Percentiles rank a stretch among this genome's conserved stretches.
These are phyloP conservation scores for Austroboletus niveus DNA, from an alignment of 1,284 basidiomycete genomes.

Conservation along the genomic window DNA sequence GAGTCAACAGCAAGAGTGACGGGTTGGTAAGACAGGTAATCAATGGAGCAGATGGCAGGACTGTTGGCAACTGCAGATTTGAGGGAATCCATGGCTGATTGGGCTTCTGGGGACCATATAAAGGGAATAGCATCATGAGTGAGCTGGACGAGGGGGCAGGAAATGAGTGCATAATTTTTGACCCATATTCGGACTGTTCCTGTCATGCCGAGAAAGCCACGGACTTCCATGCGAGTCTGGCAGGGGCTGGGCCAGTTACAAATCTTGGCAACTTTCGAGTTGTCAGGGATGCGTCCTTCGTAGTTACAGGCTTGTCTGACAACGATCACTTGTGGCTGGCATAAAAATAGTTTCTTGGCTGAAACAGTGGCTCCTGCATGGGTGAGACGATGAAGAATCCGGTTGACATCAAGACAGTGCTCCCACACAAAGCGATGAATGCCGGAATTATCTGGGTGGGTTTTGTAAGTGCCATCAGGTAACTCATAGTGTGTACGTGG, in stretches of 20 bases:
- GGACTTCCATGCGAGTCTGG: conserved; percentile 18
- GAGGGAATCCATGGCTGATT: conserved; percentile 24
- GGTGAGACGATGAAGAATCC: conserved; percentile 19
- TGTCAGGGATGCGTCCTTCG: conserved; percentile 5
- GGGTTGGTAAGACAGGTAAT: conserved; percentile 26
- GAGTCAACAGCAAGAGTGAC: conserved; percentile 40
- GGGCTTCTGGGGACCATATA: not conserved
- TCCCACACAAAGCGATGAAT: conserved; percentile 31
- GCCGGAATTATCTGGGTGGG: conserved; percentile 25
- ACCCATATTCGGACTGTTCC: conserved; percentile 29
- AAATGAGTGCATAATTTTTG: conserved; percentile 7
- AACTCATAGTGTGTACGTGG: conserved; percentile 12
- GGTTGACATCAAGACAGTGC: conserved; percentile 17
- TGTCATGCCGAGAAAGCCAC: conserved; percentile 28
- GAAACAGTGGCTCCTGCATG: conserved; percentile 19
- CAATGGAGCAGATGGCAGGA: conserved; percentile 30
- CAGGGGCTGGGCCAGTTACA: not conserved
- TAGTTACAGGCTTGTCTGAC: conserved; percentile 17
- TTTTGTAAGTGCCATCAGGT: conserved; percentile 23
- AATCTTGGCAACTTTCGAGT: conserved; percentile 5
- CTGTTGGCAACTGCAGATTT: conserved; percentile 21
- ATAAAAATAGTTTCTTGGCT: conserved; percentile 14
- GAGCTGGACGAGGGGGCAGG: conserved; percentile 6
- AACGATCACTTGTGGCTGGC: conserved; percentile 7
- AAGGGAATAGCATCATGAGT: not conserved